Conservation (phyloP, 805 yeast genomes). For the Alloascoidea africana region DNA sequence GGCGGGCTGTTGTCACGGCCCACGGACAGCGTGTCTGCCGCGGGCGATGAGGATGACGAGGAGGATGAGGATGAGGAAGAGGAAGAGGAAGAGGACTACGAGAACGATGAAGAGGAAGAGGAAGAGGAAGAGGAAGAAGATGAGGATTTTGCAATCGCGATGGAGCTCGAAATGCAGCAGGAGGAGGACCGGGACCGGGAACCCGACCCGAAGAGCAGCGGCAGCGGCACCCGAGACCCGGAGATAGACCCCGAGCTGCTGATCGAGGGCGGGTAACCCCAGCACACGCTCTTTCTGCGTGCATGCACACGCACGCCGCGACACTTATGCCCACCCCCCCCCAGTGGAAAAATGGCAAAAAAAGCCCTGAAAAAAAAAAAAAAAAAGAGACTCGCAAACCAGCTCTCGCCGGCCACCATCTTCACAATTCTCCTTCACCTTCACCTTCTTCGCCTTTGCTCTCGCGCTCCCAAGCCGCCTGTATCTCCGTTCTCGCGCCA, state of each 20-base stretch:
- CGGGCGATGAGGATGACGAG: background rate
- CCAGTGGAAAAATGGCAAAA: background rate
- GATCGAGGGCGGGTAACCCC: too few relatives aligned
- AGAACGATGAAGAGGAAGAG: background rate
- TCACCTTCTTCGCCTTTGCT: background rate
- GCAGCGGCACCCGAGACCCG: too few relatives aligned
- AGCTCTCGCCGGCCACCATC: background rate
- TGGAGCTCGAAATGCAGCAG: too few relatives aligned
- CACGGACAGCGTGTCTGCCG: too few relatives aligned
- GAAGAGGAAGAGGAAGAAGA: too few relatives aligned
- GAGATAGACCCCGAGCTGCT: background rate
- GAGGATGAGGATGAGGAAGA: background rate
- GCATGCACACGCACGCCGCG: too few relatives aligned
- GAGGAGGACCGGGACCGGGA: too few relatives aligned
- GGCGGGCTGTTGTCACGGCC: too few relatives aligned
- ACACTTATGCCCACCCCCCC: too few relatives aligned
- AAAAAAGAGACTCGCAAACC: conserved; percentile 21
- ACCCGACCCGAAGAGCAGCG: too few relatives aligned
- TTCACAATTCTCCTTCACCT: background rate
- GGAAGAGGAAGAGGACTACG: background rate
- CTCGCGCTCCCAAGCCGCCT: background rate
- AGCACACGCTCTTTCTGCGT: too few relatives aligned
- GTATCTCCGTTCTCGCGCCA: background rate
- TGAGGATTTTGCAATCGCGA: too few relatives aligned
- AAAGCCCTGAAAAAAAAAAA: conserved; percentile 22